Evolutionary conservation across 148 eudicot genomes (phyloP).

Genomic region (Limonium bicolor): DNA sequence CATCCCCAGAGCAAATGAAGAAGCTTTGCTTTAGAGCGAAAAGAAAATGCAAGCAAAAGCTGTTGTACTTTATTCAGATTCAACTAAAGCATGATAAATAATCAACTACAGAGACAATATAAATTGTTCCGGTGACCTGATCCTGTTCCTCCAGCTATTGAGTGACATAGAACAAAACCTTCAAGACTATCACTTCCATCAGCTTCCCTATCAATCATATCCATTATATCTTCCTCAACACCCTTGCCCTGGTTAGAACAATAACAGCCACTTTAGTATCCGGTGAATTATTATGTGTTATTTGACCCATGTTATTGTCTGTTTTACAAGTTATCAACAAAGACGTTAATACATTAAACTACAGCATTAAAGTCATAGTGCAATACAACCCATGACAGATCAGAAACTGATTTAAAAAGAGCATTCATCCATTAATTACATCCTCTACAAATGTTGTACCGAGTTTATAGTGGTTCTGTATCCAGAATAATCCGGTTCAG

Average conservation of each 20-base stretch:
- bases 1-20: neutral
- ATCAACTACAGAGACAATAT: neutral
- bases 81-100: neutral
- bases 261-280: conserved; percentile 3
- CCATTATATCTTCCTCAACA: conserved; percentile 91
- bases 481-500: too few relatives aligned
- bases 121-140: conserved; percentile 45
- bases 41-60: neutral
- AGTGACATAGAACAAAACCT: conserved; percentile 93
- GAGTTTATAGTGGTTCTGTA: too few relatives aligned
- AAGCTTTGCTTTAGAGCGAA: neutral
- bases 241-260: conserved; percentile 48
- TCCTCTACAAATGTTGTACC: too few relatives aligned
- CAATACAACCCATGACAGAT: neutral
- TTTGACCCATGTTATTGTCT: neutral
- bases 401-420: neutral
- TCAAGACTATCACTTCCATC: conserved; percentile 99
- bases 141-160: conserved; percentile 97
- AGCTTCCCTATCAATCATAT: conserved; percentile 98
- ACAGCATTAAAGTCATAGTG: neutral
- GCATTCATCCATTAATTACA: neutral
- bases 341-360: too few relatives aligned
- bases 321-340: neutral
- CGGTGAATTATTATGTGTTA: neutral
- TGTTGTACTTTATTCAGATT: neutral